These are phyloP conservation scores for Rhodotorula sp. DNA, from an alignment of 1,284 basidiomycete genomes.

Conservation along the genomic window DNA sequence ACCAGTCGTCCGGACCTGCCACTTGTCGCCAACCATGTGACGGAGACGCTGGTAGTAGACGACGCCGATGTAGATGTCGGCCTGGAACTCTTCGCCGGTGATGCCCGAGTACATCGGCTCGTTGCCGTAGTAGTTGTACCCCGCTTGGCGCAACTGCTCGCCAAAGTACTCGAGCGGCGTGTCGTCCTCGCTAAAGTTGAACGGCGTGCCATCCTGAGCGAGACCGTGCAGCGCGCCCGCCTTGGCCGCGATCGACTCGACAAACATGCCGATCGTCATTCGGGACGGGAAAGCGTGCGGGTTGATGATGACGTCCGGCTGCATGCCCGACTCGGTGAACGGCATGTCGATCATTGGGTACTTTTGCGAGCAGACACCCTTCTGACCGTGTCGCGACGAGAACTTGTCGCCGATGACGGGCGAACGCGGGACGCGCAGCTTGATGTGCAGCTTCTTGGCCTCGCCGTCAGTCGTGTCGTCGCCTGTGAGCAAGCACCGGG, in stretches of 20 bases:
- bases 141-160: slow-evolving; percentile 85
- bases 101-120: slow-evolving; percentile 99
- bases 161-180: slow-evolving; percentile 97
- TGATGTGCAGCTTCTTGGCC: slow-evolving; percentile 90
- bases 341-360: slow-evolving; percentile 99
- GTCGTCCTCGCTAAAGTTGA: slow-evolving; percentile 93
- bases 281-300: slow-evolving; percentile 99
- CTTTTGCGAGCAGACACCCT: slow-evolving; percentile 99
- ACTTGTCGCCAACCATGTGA: slow-evolving; percentile 99
- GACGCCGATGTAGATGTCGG: slow-evolving; percentile 97
- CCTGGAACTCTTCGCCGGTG: slow-evolving; percentile 95
- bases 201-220: slow-evolving; percentile 96
- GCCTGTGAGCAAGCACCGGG: slow-evolving; percentile 53
- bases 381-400: slow-evolving; percentile 97
- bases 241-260: slow-evolving; percentile 98
- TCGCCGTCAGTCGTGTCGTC: slow-evolving; percentile 82
- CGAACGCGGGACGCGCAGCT: slow-evolving; percentile 85
- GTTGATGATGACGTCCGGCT: slow-evolving; percentile 99
- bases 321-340: slow-evolving; percentile 97
- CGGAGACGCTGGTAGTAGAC: slow-evolving; percentile 98
- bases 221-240: slow-evolving; percentile 97
- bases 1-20: slow-evolving; percentile 97
- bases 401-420: slow-evolving; percentile 99
- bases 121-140: slow-evolving; percentile 99
- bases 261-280: slow-evolving; percentile 99